Evolutionary conservation across 2,329 filamentous ascomycete genomes (phyloP).

Genomic region (Mycosphaerella arachidis): DNA sequence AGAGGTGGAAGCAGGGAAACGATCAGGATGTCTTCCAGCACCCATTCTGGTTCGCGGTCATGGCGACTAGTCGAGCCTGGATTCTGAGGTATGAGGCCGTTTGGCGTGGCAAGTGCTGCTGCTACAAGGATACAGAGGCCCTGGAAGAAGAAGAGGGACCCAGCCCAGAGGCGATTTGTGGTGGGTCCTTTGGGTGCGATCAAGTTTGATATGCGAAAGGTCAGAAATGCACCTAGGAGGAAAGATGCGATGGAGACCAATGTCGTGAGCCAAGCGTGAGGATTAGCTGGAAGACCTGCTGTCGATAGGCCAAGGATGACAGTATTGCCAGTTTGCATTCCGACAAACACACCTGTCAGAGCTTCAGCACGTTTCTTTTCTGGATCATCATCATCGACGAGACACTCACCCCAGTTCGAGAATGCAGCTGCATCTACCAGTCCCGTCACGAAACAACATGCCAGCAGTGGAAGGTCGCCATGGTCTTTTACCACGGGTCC

Average conservation of each 20-base stretch:
- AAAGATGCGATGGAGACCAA: slow-evolving; percentile 52
- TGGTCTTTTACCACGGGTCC: slow-evolving; percentile 30
- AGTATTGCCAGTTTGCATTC: slow-evolving; percentile 59
- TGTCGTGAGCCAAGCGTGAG: slow-evolving; percentile 52
- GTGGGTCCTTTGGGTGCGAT: slow-evolving; percentile 35
- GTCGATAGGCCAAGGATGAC: slow-evolving; percentile 60
- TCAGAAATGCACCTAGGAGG: slow-evolving; percentile 49
- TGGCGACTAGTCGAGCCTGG: slow-evolving; percentile 31
- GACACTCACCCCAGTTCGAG: slow-evolving; percentile 33
- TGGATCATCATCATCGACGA: background rate
- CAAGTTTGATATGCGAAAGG: slow-evolving; percentile 38
- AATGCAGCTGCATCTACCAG: slow-evolving; percentile 42
- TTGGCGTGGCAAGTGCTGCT: slow-evolving; percentile 48
- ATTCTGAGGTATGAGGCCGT: slow-evolving; percentile 42
- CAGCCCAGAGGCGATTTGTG: slow-evolving; percentile 36
- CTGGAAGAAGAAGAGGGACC: slow-evolving; percentile 51
- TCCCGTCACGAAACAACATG: slow-evolving; percentile 45
- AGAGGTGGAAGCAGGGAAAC: slow-evolving; percentile 44
- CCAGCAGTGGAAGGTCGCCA: slow-evolving; percentile 33
- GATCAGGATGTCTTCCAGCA: slow-evolving; percentile 40
- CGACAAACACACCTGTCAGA: slow-evolving; percentile 38
- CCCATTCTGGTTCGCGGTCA: slow-evolving; percentile 23
- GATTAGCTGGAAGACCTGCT: slow-evolving; percentile 48
- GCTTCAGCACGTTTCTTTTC: background rate
- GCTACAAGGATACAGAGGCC: slow-evolving; percentile 49